These are phyloP conservation scores for Zygosaccharomyces sapae DNA, from an alignment of 1,139 yeast genomes.

Conservation along the genomic window DNA sequence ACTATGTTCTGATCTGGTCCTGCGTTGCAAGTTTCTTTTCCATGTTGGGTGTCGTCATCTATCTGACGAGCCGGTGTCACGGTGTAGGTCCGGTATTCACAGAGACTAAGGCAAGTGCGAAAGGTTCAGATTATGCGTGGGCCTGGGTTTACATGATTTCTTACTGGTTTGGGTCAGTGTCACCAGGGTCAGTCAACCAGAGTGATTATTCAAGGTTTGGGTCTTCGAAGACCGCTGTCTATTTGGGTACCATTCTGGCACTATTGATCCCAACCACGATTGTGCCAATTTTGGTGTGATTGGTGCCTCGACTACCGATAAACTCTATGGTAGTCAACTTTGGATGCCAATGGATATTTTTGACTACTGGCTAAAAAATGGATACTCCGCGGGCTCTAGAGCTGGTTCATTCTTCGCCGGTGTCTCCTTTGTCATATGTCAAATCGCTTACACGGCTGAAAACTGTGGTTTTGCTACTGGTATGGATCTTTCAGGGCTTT, in stretches of 20 bases:
- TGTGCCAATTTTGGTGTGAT: constrained; percentile 43
- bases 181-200: constrained; percentile 39
- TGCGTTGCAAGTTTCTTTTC: constrained; percentile 42
- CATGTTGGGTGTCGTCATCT: constrained; percentile 43
- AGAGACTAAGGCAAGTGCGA: constrained; percentile 29
- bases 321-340: constrained; percentile 37
- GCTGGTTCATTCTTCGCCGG: constrained; percentile 48
- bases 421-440: constrained; percentile 44
- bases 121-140: constrained; percentile 39
- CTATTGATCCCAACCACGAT: constrained; percentile 41
- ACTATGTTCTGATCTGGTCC: constrained; percentile 39
- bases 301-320: constrained; percentile 40
- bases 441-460: constrained; percentile 46
- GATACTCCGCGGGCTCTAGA: constrained; percentile 42
- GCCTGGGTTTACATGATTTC: constrained; percentile 43
- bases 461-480: constrained; percentile 53
- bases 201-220: constrained; percentile 43
- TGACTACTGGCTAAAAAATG: constrained; percentile 33
- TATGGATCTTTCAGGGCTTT: constrained; percentile 47
- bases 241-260: constrained; percentile 39
- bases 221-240: constrained; percentile 35
- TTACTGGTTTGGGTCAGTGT: constrained; percentile 45
- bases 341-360: constrained; percentile 43
- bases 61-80: constrained; percentile 34
- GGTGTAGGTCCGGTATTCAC: constrained; percentile 43